Evolutionary conservation across 2,329 filamentous ascomycete species (phyloP), one percentile per base, ranked within the genome.

Genomic region (Aspergillus spinulosporus): DNA sequence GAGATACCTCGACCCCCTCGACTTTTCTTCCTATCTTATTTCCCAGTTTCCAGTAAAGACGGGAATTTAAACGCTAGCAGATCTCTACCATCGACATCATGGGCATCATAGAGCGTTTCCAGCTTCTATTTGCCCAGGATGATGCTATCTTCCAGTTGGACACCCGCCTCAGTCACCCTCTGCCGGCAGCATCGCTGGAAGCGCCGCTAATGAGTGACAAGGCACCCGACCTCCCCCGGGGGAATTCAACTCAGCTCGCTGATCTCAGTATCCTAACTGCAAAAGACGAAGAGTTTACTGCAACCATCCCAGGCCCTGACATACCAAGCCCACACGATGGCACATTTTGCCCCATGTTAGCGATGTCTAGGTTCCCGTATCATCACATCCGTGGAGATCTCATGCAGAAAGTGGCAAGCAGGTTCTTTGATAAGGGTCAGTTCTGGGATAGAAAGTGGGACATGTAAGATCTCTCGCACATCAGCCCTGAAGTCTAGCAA

Each of bases 391-490:
- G 60, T 49, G 67, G 69, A 7, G 59, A 71, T 3, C 54, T 65
- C 9, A 63, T 68, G 29, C 67, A 75, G 47, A 54, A 45, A 26
- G 70, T 78, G 36, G 72, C 74, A 4, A 62, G 66, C 36, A 61
- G 54, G 6, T 78, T 75, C 59, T 80, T 79, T 54, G 72, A 72
- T 14, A 59, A 56, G 5, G 74, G 72, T 2, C 71, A 78, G 51
- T 76, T 80, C 61, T 83, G 82, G 64, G 73, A 77, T 2, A 80
- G 84, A 56, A 67, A 76, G 8, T 96, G 92, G 92, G 86, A 93
- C 60, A 76, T 96, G 89, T 94, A 78, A 80, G 87, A 80, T 3
- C 55, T 49, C 46, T 44, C 21, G 8, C 11, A 11, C 4, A 2
- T 47, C 14, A 34, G 49, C 32, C 5, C 15, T 40, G 5, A 43